Base-by-base conservation (phyloP, 495 filamentous ascomycete species). In the Aspergillus conjunctus region DNA sequence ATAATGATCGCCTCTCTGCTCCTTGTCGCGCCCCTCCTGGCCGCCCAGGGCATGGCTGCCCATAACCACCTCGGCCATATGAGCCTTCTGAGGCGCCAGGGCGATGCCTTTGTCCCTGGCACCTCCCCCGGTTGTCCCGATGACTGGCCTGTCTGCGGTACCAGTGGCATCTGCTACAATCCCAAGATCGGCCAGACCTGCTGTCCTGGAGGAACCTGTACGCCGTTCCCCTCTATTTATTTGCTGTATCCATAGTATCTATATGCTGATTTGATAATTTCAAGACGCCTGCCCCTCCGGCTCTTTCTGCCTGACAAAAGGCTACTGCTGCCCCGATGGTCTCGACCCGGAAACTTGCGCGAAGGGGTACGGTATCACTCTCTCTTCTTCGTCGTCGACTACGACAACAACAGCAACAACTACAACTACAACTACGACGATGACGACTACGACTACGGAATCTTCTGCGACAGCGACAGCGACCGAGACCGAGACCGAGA, bases 201-300 rank as follows among this genome's bases (percentile, higher is more conserved):
- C 21, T 65, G 63, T 43, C 54, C 63, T 2, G 54, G 54, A 20
- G 63, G 63, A 17, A 65, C 63, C 4, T 62, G 62, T 65, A 54
- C 18, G 58, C 45, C 32, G 34, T 41, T 15, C 20, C 22, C 34
- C 51, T 52, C 31, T 45, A 15, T 56, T 51, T 41, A 41, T 5
- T 11, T 5, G 8, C 14, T 37, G 34, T 37, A 14, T 5, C 2
- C 15, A 50, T 50, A n/a, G n/a, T 3, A 31, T 51, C 21, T 6
- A 31, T 34, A 15, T 41, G 30, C 30, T 50, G 39, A 51, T n/a
- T 17, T 20, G 34, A 55, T 15, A 14, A 33, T 31, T 4, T 49
- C 5, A 26, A 65, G 62, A 62, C 20, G 63, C 54, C 44, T 65
- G 63, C 44, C 59, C 63, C 44, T 56, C 58, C 30, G 55, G 53